Evolutionary conservation across 2,329 filamentous ascomycete species (phyloP).

Genomic region (Aspergillus novofumigatus): DNA sequence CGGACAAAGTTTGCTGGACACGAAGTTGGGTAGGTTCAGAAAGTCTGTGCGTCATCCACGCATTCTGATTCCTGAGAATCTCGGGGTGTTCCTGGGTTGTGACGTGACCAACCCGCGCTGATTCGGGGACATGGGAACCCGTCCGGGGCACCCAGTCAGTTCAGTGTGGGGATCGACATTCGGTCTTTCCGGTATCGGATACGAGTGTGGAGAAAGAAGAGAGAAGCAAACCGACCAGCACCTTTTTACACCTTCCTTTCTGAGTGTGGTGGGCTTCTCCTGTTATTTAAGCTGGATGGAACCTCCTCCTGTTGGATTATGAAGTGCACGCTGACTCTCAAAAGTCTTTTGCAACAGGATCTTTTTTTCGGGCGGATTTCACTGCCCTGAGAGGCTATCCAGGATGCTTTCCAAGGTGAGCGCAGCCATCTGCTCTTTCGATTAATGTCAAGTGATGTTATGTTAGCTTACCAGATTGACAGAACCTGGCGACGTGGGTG

Average conservation of each 20-base stretch:
- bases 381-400: neutral
- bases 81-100: neutral
- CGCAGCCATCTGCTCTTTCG: neutral
- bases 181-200: slow-evolving; percentile 6
- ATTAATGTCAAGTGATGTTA: neutral
- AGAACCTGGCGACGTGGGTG: slow-evolving; percentile 8
- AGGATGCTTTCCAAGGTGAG: slow-evolving; percentile 15
- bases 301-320: neutral
- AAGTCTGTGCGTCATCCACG: neutral
- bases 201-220: slow-evolving; percentile 5
- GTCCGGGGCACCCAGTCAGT: neutral
- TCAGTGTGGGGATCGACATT: slow-evolving; percentile 7
- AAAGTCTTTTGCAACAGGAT: neutral
- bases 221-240: neutral
- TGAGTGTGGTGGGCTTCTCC: neutral
- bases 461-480: neutral
- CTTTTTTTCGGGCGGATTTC: neutral
- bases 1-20: neutral
- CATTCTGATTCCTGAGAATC: neutral
- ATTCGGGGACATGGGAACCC: neutral
- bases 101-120: neutral
- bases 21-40: neutral
- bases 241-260: neutral
- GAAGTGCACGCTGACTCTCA: neutral
- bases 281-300: neutral